Base-by-base conservation (phyloP, 768 basidiomycete species). In the Goffeauzyma gilvescens region DNA sequence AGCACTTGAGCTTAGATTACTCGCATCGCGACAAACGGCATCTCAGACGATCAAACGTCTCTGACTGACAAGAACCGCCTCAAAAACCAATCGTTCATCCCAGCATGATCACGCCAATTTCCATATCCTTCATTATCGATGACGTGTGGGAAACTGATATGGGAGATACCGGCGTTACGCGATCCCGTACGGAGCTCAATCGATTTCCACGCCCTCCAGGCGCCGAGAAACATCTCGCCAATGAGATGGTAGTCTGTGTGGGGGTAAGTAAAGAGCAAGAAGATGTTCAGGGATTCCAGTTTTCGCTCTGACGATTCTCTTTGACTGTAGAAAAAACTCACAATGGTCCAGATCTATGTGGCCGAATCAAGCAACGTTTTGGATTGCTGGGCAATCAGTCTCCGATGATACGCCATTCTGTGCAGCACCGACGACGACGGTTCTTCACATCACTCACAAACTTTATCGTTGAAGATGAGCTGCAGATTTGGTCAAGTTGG, bases 381-480 rank as follows among this genome's bases (percentile, higher is more conserved):
- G 13, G 14, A 14, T 15, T 32, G 34, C 14, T 40, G 17, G 38
- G 32, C 13, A 8, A 3, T 6, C 9, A 22, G 23, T 27, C 43
- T 5, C 18, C 14, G 20, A 14, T 2, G 12, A 17, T 13, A 22
- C 18, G 27, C 14, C n/a, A 27, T 30, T 6, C n/a, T n/a, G n/a
- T n/a, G n/a, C n/a, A n/a, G n/a, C n/a, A n/a, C n/a, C n/a, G n/a
- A n/a, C n/a, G n/a, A n/a, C n/a, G n/a, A n/a, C n/a, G n/a, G n/a
- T n/a, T n/a, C n/a, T n/a, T n/a, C n/a, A n/a, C n/a, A 23, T 6
- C 15, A 50, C 51, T 47, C 35, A 52, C 51, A 53, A 17, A 45
- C 46, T 23, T 46, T 39, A 38, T 53, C 52, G 33, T 53, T 50
- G 44, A 48, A 48, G 27, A 53, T 48, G 12, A 53, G 27, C 51